Percentiles rank a stretch among this genome's conserved stretches.
Conservation (phyloP, 164 flowering plant genomes). For the Piper longum region DNA sequence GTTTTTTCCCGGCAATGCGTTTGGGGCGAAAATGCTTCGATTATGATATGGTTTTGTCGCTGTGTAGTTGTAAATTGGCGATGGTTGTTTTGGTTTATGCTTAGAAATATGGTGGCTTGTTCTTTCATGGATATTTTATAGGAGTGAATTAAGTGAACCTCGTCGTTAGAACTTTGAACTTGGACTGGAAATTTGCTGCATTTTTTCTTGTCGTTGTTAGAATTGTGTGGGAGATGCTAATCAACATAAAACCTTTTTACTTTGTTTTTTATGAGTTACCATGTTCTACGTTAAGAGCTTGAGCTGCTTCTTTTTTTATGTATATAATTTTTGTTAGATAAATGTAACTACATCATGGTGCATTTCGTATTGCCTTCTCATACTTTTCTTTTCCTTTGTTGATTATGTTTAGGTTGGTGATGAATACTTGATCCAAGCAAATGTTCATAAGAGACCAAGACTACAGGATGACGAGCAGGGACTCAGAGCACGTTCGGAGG, state of each 20-base stretch:
- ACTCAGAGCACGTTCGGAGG: constrained; percentile 41
- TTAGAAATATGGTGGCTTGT: too few relatives aligned
- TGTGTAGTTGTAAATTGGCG: too few relatives aligned
- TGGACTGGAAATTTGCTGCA: too few relatives aligned
- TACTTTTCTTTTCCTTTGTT: not conserved
- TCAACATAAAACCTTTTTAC: too few relatives aligned
- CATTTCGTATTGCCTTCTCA: not conserved
- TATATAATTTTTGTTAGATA: not conserved
- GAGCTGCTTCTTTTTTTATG: not conserved
- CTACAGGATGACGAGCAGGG: constrained; percentile 36
- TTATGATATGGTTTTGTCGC: not conserved
- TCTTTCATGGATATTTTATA: too few relatives aligned
- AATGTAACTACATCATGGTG: not conserved
- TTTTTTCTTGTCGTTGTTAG: too few relatives aligned
- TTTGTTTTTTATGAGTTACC: not conserved
- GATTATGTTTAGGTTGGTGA: constrained; percentile 39
- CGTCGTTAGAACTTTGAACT: too few relatives aligned
- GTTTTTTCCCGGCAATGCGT: not conserved
- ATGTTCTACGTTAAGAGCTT: not conserved
- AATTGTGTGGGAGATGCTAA: too few relatives aligned
- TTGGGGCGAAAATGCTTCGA: too few relatives aligned
- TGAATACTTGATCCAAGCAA: constrained; percentile 80
- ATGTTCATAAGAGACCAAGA: constrained; percentile 69
- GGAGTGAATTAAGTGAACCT: too few relatives aligned
- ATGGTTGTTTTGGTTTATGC: too few relatives aligned